These are phyloP conservation scores for Marsdenia floribunda DNA, from an alignment of 257 asterid species.

Conservation along the genomic window DNA sequence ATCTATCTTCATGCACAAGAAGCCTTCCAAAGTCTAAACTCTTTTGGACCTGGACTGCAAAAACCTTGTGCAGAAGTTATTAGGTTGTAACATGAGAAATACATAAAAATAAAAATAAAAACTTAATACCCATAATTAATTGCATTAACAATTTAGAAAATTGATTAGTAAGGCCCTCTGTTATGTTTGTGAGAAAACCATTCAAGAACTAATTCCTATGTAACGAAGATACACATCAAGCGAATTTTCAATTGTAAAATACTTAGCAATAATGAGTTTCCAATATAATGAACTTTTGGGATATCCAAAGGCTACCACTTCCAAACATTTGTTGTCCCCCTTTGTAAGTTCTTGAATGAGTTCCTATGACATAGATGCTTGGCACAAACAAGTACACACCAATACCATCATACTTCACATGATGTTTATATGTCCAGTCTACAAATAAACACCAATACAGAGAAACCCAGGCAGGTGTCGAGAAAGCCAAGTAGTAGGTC, in stretches of 20 bases:
- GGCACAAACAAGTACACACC: not conserved
- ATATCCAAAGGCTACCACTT: not conserved
- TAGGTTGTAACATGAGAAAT: not conserved
- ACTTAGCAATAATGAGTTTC: not conserved
- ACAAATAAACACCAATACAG: not conserved
- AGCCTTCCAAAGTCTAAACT: not conserved
- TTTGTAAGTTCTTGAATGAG: not conserved
- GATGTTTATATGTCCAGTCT: not conserved
- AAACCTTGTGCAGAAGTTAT: not conserved
- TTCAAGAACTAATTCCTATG: not conserved
- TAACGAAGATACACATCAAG: not conserved
- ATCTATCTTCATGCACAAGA: not conserved
- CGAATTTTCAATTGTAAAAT: not conserved
- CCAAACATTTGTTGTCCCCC: not conserved
- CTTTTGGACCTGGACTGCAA: not conserved
- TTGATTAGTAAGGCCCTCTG: not conserved
- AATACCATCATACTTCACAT: not conserved
- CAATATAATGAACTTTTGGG: not conserved
- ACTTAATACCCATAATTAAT: not conserved
- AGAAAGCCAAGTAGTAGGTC: not conserved
- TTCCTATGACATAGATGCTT: not conserved
- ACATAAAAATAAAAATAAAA: too few species aligned
- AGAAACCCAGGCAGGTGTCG: not conserved
- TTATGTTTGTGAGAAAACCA: not conserved
- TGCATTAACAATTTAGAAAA: not conserved